Evolutionary conservation across 2,329 filamentous ascomycete genomes (phyloP).

Genomic region (Blastomyces emzantsi): DNA sequence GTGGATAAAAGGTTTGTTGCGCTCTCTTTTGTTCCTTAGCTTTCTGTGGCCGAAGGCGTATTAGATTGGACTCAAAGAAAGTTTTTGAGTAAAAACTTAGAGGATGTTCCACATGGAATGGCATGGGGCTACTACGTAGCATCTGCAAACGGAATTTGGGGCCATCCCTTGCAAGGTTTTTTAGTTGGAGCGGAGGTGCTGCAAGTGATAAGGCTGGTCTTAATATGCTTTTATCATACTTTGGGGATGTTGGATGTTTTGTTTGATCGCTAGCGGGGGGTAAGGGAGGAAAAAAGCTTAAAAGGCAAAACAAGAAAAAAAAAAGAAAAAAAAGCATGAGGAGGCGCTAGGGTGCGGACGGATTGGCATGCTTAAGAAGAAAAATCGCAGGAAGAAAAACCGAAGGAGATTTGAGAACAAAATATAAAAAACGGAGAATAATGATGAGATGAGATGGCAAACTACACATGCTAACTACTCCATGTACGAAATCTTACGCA

Average conservation of each 20-base stretch:
- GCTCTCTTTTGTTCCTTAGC: too few relatives aligned
- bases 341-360: neutral
- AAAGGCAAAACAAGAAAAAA: neutral
- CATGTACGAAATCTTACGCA: slow-evolving; percentile 94
- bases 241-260: neutral
- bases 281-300: neutral
- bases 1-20: too few relatives aligned
- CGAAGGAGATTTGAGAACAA: neutral
- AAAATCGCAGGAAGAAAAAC: neutral
- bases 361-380: neutral
- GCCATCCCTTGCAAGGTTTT: neutral
- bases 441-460: neutral
- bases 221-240: neutral
- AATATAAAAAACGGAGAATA: neutral
- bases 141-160: neutral
- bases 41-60: neutral
- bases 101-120: neutral
- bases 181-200: neutral
- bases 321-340: neutral
- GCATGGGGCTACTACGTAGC: neutral
- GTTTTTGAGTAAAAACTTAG: too few relatives aligned
- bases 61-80: too few relatives aligned
- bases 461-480: slow-evolving; percentile 45
- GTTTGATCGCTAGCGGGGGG: neutral
- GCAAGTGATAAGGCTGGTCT: neutral